phyloP scores from a whole-genome alignment of 1,284 basidiomycete genomes.

The Cystobasidiaceae sp. region DNA sequence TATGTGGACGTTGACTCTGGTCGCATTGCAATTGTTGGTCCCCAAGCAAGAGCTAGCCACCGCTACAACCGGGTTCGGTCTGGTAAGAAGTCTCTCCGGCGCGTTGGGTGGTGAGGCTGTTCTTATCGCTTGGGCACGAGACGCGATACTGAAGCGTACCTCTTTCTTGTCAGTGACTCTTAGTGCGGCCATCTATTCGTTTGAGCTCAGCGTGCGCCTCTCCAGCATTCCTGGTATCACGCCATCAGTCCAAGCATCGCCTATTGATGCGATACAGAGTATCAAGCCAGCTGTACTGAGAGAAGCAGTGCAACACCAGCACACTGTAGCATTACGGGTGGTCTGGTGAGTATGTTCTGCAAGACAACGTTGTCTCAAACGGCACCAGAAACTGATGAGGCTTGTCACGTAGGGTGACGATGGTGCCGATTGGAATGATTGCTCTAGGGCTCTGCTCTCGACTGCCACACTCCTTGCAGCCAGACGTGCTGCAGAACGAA shows the following conservation, averaged over 20 bases:
- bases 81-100: constrained; percentile 9
- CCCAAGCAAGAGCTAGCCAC: constrained; percentile 17
- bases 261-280: no score
- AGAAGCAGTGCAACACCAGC: neutral
- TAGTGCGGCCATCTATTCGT: constrained; percentile 5
- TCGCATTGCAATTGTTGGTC: constrained; percentile 1
- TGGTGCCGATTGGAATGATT: no score
- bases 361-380: no score
- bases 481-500: no score
- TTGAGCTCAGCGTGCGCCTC: neutral
- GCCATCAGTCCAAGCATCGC: no score
- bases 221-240: neutral
- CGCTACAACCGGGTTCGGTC: constrained; percentile 12
- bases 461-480: no score
- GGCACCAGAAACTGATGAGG: no score
- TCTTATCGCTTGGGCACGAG: neutral
- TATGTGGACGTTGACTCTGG: constrained; percentile 13
- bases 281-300: neutral
- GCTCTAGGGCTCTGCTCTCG: no score
- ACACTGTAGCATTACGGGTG: neutral
- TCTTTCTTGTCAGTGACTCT: constrained; percentile 4
- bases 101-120: constrained; percentile 9
- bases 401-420: no score
- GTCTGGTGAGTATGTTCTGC: neutral
- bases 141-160: neutral